phyloP scores from a whole-genome alignment of 2,329 filamentous ascomycete species.

The Furcasterigmium sp. region DNA sequence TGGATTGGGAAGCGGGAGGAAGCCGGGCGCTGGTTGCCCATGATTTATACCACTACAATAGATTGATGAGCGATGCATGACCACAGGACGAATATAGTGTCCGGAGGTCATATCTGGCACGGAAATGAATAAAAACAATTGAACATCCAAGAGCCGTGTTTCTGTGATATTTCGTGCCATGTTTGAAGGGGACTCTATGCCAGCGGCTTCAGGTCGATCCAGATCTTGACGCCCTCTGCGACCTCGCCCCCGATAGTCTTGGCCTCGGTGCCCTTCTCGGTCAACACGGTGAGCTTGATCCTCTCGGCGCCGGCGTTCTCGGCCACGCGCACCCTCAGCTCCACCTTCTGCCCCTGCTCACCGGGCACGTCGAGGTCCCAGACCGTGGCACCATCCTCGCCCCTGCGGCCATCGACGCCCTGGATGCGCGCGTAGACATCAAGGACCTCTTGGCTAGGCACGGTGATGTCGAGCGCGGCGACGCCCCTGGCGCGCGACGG shows the following conservation, averaged over 20 bases:
- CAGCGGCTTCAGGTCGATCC: conserved; percentile 1
- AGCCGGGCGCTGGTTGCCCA: too few relatives aligned
- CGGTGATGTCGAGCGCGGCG: neutral
- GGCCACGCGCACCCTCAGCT: neutral
- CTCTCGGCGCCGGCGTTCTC: neutral
- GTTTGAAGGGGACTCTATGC: neutral
- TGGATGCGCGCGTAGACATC: neutral
- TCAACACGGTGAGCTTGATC: neutral
- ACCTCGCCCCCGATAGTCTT: neutral
- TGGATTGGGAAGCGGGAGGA: neutral
- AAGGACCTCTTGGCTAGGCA: neutral
- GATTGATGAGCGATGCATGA: too few relatives aligned
- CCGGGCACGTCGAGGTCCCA: conserved; percentile 1
- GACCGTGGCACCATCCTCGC: neutral
- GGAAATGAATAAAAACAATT: neutral
- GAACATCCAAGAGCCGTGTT: neutral
- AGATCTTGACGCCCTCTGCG: neutral
- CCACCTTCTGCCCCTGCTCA: neutral
- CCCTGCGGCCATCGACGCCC: neutral
- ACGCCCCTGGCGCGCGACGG: conserved; percentile 47
- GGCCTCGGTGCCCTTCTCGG: neutral
- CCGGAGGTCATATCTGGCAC: too few relatives aligned
- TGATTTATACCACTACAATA: neutral
- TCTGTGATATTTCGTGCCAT: neutral
- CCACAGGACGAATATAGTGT: too few relatives aligned